Evolutionary conservation across 768 basidiomycete species (phyloP).

Genomic region (Crepidotus variabilis): DNA sequence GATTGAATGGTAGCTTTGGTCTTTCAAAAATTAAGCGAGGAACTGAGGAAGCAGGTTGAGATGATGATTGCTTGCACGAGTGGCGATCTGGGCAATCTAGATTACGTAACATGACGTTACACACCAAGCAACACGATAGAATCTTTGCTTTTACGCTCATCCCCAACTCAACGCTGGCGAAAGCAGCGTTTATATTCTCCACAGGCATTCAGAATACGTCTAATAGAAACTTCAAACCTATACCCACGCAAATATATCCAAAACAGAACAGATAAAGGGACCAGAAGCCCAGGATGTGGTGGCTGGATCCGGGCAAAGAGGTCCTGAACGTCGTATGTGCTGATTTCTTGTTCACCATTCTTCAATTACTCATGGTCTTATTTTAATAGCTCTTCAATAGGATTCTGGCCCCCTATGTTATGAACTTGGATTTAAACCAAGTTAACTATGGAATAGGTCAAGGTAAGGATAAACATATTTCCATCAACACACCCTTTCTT

Average conservation of each 20-base stretch:
- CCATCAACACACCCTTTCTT: conserved; percentile 6
- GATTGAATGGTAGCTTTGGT: not conserved
- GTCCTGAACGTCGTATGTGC: conserved; percentile 69
- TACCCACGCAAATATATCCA: not conserved
- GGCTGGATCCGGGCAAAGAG: conserved; percentile 85
- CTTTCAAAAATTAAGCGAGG: not conserved
- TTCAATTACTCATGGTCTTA: not conserved
- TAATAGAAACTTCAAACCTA: too few species aligned
- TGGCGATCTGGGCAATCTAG: not conserved
- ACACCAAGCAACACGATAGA: not conserved
- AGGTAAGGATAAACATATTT: conserved; percentile 38
- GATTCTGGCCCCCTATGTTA: conserved; percentile 91
- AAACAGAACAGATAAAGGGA: not conserved
- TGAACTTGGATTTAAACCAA: conserved; percentile 92
- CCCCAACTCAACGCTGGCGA: not conserved
- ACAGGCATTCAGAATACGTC: too few species aligned
- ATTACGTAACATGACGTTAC: conserved; percentile 25
- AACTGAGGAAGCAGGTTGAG: not conserved
- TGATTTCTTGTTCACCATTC: not conserved
- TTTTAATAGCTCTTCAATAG: conserved; percentile 73
- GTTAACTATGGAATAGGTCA: conserved; percentile 91
- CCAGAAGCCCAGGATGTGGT: conserved; percentile 57
- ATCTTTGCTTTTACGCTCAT: not conserved
- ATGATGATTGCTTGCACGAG: not conserved
- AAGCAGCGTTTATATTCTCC: not conserved